These are phyloP conservation scores for Entophlyctis helioformis DNA, from an alignment of 192 early-diverging fungal genomes.

Conservation along the genomic window DNA sequence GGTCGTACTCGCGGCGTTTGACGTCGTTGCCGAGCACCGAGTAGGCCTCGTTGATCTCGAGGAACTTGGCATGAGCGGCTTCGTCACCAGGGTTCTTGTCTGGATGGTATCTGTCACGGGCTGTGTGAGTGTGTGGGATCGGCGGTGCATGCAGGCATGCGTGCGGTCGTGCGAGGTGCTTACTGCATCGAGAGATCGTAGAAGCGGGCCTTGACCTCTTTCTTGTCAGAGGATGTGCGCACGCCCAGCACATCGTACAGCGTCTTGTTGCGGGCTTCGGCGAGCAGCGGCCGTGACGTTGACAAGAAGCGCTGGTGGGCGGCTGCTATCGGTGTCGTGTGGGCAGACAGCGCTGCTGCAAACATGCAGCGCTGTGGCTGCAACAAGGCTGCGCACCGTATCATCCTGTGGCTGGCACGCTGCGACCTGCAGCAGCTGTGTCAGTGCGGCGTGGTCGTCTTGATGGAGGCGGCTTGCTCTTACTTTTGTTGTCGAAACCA, in stretches of 20 bases:
- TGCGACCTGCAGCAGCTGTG: too few species aligned
- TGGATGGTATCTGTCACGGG: slow-evolving; percentile 50
- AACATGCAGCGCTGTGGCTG: too few species aligned
- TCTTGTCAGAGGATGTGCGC: slow-evolving; percentile 11
- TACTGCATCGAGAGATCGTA: slow-evolving; percentile 61
- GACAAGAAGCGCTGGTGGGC: too few species aligned
- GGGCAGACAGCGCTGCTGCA: too few species aligned
- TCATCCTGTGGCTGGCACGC: too few species aligned
- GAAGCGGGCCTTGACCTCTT: slow-evolving; percentile 54
- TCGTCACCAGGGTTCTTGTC: slow-evolving; percentile 61
- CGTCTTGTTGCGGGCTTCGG: slow-evolving; percentile 3
- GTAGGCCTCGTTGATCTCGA: slow-evolving; percentile 81
- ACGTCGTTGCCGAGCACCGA: slow-evolving; percentile 58
- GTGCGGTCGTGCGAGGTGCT: background rate
- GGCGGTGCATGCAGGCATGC: background rate
- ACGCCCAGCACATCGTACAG: slow-evolving; percentile 23
- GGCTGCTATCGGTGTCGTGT: too few species aligned
- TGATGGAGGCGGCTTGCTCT: too few species aligned
- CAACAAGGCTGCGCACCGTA: too few species aligned
- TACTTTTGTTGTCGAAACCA: too few species aligned
- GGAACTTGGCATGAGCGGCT: slow-evolving; percentile 55
- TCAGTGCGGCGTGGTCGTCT: too few species aligned
- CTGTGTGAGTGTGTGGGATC: background rate
- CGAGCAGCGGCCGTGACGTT: too few species aligned
- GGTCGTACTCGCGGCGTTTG: slow-evolving; percentile 69